These are phyloP conservation scores for Candida mattraensis DNA, from an alignment of 805 yeast genomes.

Conservation along the genomic window DNA sequence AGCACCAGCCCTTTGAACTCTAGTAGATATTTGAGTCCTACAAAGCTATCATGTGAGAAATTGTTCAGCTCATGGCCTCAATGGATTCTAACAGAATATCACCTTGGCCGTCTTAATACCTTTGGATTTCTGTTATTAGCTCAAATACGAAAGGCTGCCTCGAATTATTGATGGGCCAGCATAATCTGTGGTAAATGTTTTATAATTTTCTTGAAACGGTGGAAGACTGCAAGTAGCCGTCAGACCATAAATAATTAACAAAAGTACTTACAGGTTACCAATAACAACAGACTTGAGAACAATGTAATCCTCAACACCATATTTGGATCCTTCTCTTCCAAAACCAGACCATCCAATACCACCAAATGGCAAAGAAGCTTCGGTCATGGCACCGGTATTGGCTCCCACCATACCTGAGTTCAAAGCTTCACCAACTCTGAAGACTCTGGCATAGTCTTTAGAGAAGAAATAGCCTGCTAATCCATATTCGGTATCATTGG, in stretches of 20 bases:
- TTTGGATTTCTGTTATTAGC: too few relatives aligned
- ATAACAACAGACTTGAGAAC: conserved; percentile 64
- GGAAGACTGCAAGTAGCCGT: too few relatives aligned
- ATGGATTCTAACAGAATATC: too few relatives aligned
- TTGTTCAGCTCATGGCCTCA: too few relatives aligned
- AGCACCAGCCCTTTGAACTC: too few relatives aligned
- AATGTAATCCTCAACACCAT: conserved; percentile 73
- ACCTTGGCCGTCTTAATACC: too few relatives aligned
- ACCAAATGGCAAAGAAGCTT: conserved; percentile 69
- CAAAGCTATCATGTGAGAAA: too few relatives aligned
- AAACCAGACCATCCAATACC: conserved; percentile 79
- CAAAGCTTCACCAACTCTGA: conserved; percentile 63
- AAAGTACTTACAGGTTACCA: conserved; percentile 32
- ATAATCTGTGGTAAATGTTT: background rate
- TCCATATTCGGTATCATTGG: conserved; percentile 71
- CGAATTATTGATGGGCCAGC: too few relatives aligned
- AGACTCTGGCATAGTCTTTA: conserved; percentile 49
- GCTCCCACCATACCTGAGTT: conserved; percentile 83
- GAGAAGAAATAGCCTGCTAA: conserved; percentile 77
- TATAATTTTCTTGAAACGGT: too few relatives aligned
- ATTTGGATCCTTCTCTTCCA: conserved; percentile 78
- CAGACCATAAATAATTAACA: background rate
- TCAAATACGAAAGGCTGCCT: too few relatives aligned
- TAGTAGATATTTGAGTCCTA: too few relatives aligned
- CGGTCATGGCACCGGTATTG: conserved; percentile 73